phyloP scores from a whole-genome alignment of 1,284 basidiomycete genomes.

The Cryptococcus amylolentus region DNA sequence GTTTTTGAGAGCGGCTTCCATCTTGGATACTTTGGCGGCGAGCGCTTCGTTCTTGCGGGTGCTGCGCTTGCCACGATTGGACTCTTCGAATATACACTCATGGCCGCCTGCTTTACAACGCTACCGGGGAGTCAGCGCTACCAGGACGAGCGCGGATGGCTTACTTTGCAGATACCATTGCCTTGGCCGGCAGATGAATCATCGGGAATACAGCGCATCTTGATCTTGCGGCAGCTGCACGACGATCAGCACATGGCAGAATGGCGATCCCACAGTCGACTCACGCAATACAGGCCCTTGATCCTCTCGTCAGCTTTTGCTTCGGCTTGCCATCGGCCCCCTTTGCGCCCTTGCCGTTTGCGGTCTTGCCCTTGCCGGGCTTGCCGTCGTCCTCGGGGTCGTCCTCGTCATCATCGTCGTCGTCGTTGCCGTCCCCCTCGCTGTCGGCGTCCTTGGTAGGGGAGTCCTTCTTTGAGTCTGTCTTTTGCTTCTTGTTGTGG shows the following conservation, averaged over 20 bases:
- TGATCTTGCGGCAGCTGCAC: slow-evolving; percentile 73
- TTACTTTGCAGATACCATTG: slow-evolving; percentile 62
- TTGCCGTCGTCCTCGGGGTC: slow-evolving; percentile 34
- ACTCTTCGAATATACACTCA: slow-evolving; percentile 92
- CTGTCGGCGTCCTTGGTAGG: slow-evolving; percentile 9
- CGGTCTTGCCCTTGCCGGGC: slow-evolving; percentile 8
- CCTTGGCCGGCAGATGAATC: slow-evolving; percentile 64
- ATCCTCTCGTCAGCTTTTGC: slow-evolving; percentile 79
- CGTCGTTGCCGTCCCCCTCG: slow-evolving; percentile 19
- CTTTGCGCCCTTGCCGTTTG: slow-evolving; percentile 14
- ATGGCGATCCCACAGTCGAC: slow-evolving; percentile 2
- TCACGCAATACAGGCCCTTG: slow-evolving; percentile 57
- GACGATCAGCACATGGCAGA: not conserved
- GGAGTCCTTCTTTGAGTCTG: not conserved
- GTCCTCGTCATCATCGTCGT: slow-evolving; percentile 33
- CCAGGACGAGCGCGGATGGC: slow-evolving; percentile 9
- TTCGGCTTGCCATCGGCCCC: slow-evolving; percentile 53
- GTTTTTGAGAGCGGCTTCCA: slow-evolving; percentile 81
- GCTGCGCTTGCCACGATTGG: slow-evolving; percentile 86
- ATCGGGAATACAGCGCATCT: slow-evolving; percentile 98
- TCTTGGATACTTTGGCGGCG: slow-evolving; percentile 80
- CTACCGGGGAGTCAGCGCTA: slow-evolving; percentile 37
- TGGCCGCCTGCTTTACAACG: slow-evolving; percentile 67
- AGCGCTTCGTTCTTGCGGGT: slow-evolving; percentile 80
- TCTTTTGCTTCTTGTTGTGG: slow-evolving; percentile 18